Conservation (phyloP, 257 asterid species). For the Lycium barbarum region DNA sequence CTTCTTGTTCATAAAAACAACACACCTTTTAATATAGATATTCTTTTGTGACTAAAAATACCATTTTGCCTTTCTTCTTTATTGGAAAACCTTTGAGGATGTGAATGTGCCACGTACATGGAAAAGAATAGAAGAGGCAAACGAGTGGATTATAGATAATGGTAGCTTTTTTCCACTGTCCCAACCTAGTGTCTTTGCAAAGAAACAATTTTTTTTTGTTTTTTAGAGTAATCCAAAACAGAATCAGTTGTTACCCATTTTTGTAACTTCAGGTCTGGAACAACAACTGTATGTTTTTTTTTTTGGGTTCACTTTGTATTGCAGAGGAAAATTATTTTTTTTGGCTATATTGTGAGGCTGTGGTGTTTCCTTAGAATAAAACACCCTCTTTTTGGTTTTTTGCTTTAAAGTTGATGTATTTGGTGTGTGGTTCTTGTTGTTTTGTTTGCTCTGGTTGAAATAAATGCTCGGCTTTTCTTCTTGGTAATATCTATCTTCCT, state of each 20-base stretch:
- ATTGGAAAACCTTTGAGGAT: constrained; percentile 52
- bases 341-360: constrained; percentile 65
- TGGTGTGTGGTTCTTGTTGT: constrained; percentile 52
- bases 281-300: background rate
- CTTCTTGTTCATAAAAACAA: constrained; percentile 3
- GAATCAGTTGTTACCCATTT: background rate
- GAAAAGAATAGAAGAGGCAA: constrained; percentile 28
- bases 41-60: constrained; percentile 16
- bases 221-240: background rate
- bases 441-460: constrained; percentile 35
- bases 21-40: constrained; percentile 30
- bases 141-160: constrained; percentile 23
- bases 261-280: background rate
- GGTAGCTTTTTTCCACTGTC: constrained; percentile 11
- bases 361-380: constrained; percentile 47
- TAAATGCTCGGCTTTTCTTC: constrained; percentile 30
- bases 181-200: constrained; percentile 30
- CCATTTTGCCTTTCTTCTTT: constrained; percentile 28
- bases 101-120: constrained; percentile 52
- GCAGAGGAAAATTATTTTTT: constrained; percentile 30
- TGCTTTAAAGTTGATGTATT: constrained; percentile 34
- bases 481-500: constrained; percentile 30
- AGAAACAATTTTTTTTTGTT: constrained; percentile 13
- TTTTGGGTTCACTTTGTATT: constrained; percentile 16
- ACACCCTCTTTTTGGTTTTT: constrained; percentile 39